phyloP scores from a whole-genome alignment of 495 filamentous ascomycete species.

The Geoglossum glabrum region DNA sequence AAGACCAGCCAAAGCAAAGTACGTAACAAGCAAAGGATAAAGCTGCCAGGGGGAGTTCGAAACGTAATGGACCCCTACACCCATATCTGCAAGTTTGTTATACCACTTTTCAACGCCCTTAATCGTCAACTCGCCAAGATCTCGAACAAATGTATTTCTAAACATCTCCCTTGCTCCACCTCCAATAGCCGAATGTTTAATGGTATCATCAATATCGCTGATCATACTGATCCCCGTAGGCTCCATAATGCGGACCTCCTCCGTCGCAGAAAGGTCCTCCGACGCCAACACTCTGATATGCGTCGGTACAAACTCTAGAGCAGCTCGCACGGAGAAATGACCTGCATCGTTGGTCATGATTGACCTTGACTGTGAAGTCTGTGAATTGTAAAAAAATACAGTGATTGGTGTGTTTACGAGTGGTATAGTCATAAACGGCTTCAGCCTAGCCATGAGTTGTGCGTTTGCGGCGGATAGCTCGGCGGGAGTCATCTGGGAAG shows the following conservation, averaged over 20 bases:
- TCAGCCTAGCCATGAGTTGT: slow-evolving; percentile 67
- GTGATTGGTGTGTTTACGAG: slow-evolving; percentile 55
- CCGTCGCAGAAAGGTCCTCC: slow-evolving; percentile 61
- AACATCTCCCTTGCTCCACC: slow-evolving; percentile 84
- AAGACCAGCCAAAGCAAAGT: slow-evolving; percentile 58
- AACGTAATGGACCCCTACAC: slow-evolving; percentile 78
- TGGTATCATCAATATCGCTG: slow-evolving; percentile 94
- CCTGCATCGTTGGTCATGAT: slow-evolving; percentile 66
- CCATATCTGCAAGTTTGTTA: slow-evolving; percentile 45
- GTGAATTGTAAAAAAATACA: slow-evolving; percentile 79
- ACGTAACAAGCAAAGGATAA: slow-evolving; percentile 68
- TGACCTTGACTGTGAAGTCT: slow-evolving; percentile 55
- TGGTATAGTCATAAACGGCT: slow-evolving; percentile 74
- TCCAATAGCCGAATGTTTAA: slow-evolving; percentile 84
- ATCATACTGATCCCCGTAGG: slow-evolving; percentile 77
- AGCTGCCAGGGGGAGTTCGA: slow-evolving; percentile 95
- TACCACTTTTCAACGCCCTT: slow-evolving; percentile 87
- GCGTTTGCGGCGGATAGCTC: slow-evolving; percentile 65
- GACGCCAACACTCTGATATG: slow-evolving; percentile 73
- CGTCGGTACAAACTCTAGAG: slow-evolving; percentile 76
- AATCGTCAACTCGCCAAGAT: slow-evolving; percentile 59
- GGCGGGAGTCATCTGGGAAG: slow-evolving; percentile 37
- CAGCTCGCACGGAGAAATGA: slow-evolving; percentile 59
- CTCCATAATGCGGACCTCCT: slow-evolving; percentile 55
- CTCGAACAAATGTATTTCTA: slow-evolving; percentile 80